Percentiles rank a stretch among this genome's conserved stretches.
Evolutionary conservation across 108 stramenopile species (phyloP).

Genomic region (Poteriospumella lacustris): DNA sequence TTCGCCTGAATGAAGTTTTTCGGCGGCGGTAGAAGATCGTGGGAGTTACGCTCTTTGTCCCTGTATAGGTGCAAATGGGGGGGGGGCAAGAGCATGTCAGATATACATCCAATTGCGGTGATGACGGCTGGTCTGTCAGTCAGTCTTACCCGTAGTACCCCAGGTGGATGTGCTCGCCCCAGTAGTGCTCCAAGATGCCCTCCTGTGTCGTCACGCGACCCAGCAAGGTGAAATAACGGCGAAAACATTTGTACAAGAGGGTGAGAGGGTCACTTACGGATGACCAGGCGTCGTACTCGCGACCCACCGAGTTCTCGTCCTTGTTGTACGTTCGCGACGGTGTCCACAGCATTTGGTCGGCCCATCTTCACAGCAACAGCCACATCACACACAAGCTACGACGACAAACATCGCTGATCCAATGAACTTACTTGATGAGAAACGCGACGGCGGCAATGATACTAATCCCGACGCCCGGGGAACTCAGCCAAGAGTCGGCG

Average conservation of each 20-base stretch:
- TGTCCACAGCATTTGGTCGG: neutral
- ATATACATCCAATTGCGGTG: too few relatives aligned
- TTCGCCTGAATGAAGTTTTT: constrained; percentile 87
- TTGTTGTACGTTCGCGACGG: constrained; percentile 66
- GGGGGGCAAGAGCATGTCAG: too few relatives aligned
- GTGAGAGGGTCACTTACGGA: neutral
- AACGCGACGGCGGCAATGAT: too few relatives aligned
- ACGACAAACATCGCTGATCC: too few relatives aligned
- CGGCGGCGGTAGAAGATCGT: constrained; percentile 5
- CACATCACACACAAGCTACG: too few relatives aligned
- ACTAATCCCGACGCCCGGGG: too few relatives aligned
- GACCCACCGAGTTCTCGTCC: constrained; percentile 62
- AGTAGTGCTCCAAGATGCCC: constrained; percentile 93
- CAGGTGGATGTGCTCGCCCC: constrained; percentile 97
- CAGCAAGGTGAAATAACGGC: neutral
- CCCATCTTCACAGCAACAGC: neutral
- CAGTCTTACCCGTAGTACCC: constrained; percentile 76
- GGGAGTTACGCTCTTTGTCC: neutral
- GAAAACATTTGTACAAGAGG: neutral
- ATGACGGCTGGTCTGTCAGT: too few relatives aligned
- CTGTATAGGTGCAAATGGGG: too few relatives aligned
- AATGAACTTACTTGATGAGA: too few relatives aligned
- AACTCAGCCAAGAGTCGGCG: too few relatives aligned
- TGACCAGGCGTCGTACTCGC: constrained; percentile 81
- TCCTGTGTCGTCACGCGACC: constrained; percentile 56